Percentiles rank a stretch among this genome's conserved stretches.
These are phyloP conservation scores for Daldinia grandis DNA, from an alignment of 495 filamentous ascomycete genomes.

Conservation along the genomic window DNA sequence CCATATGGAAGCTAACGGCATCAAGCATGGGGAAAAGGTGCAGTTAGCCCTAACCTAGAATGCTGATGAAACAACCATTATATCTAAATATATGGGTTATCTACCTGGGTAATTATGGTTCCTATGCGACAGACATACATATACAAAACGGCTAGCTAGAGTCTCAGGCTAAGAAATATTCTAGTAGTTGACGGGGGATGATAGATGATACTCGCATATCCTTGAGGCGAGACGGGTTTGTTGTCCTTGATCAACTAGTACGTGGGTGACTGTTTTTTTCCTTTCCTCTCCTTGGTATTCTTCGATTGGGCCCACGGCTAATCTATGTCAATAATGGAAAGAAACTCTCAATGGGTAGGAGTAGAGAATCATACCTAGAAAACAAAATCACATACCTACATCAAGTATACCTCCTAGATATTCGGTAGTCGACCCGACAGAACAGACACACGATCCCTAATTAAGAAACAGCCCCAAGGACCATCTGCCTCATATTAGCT, in stretches of 20 bases:
- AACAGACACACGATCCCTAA: background rate
- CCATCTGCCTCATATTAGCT: constrained; percentile 16
- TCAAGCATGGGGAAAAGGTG: background rate
- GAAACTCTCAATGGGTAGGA: background rate
- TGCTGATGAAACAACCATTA: background rate
- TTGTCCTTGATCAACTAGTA: background rate
- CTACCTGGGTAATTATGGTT: background rate
- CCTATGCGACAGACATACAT: background rate
- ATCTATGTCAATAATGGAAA: background rate
- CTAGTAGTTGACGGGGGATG: background rate
- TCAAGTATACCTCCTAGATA: background rate
- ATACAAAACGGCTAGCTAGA: background rate
- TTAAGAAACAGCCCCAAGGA: background rate
- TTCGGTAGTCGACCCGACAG: background rate
- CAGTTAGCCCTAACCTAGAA: background rate
- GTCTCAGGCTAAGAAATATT: background rate
- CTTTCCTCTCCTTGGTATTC: background rate
- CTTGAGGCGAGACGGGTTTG: background rate
- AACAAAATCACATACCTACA: background rate
- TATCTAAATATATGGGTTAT: background rate
- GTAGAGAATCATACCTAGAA: background rate
- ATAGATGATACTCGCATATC: background rate
- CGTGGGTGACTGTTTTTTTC: background rate
- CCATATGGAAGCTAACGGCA: background rate
- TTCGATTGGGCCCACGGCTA: background rate